Evolutionary conservation across 2,329 filamentous ascomycete genomes (phyloP), one percentile per base, ranked within the genome.

Genomic region (Claviceps sp.): DNA sequence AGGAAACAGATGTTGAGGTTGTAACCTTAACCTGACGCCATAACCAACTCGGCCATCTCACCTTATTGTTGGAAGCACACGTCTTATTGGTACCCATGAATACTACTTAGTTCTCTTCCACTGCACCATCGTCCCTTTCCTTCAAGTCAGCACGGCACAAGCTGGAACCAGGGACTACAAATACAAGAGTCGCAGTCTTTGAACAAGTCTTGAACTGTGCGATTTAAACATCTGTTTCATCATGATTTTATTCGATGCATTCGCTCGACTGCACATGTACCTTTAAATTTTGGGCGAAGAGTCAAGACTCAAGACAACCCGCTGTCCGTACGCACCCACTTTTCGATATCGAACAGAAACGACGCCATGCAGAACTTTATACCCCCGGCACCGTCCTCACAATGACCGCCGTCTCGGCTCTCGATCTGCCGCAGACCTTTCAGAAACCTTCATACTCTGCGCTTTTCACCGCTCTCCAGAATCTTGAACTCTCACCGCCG

Each of bases 341-440:
- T 46, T 36, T 34, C 26, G 22, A 26, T 26, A 45, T 17, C 43
- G n/a, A 34, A 8, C 22, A 47, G 29, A 14, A 17, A 34, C 29
- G 29, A 34, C 44, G 22, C 44, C 26, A 34, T 17, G 23, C 36
- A 40, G 14, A 40, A 22, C 22, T 22, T 38, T 11, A 16, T 16
- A 8, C 23, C 23, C 5, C 14, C 16, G 8, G 11, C 22, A 45
- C n/a, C 14, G 16, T 36, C n/a, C 45, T 46, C 36, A 50, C 43
- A 39, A 50, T 50, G 49, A 38, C 36, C n/a, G 23, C 11, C 22
- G 9, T 43, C 45, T 67, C 36, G 62, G 68, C 50, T 60, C 68
- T 52, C 53, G 86, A 91, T 62, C 78, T 95, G 26, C 88, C 89
- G n/a, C 86, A 89, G 61, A 75, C 91, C 55, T 88, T 89, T 76